These are phyloP conservation scores for Periconia macrospinosa DNA, from an alignment of 2,329 filamentous ascomycete genomes.

Conservation along the genomic window DNA sequence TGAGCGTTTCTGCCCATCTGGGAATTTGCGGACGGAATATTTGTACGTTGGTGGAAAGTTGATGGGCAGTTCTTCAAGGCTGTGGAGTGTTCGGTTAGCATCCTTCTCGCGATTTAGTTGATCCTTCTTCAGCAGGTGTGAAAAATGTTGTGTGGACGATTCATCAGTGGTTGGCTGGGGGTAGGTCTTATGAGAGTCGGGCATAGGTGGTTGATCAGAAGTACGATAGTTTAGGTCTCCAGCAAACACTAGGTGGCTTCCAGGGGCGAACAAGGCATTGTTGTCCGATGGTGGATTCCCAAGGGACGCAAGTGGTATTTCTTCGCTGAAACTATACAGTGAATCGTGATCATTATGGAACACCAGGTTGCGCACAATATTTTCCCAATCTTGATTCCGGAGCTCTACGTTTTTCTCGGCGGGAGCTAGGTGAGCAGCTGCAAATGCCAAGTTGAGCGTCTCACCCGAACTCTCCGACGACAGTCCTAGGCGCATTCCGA, in stretches of 20 bases:
- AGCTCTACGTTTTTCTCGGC: slow-evolving; percentile 77
- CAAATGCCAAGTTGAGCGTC: slow-evolving; percentile 74
- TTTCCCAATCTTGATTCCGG: slow-evolving; percentile 86
- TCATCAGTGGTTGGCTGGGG: slow-evolving; percentile 59
- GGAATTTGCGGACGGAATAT: slow-evolving; percentile 54
- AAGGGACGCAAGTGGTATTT: slow-evolving; percentile 33
- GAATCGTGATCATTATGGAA: slow-evolving; percentile 57
- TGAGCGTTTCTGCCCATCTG: slow-evolving; percentile 12
- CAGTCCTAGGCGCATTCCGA: slow-evolving; percentile 74
- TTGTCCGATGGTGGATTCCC: slow-evolving; percentile 41
- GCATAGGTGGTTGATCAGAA: slow-evolving; percentile 64
- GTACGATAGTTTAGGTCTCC: slow-evolving; percentile 97
- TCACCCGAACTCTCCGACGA: slow-evolving; percentile 42
- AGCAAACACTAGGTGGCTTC: slow-evolving; percentile 78
- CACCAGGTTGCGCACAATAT: slow-evolving; percentile 76
- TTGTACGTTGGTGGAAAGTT: slow-evolving; percentile 94
- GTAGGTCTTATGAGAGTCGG: slow-evolving; percentile 61
- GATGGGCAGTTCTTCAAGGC: slow-evolving; percentile 73
- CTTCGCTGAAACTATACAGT: slow-evolving; percentile 32
- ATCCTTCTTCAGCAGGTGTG: slow-evolving; percentile 70
- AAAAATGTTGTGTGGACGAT: slow-evolving; percentile 61
- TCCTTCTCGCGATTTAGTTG: slow-evolving; percentile 75
- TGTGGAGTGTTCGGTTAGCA: slow-evolving; percentile 73
- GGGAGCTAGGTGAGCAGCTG: slow-evolving; percentile 84
- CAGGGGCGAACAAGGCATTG: slow-evolving; percentile 72